Percentiles rank a stretch among this genome's conserved stretches.
phyloP scores from a whole-genome alignment of 257 asterid genomes.

The Euphrasia confusa region DNA sequence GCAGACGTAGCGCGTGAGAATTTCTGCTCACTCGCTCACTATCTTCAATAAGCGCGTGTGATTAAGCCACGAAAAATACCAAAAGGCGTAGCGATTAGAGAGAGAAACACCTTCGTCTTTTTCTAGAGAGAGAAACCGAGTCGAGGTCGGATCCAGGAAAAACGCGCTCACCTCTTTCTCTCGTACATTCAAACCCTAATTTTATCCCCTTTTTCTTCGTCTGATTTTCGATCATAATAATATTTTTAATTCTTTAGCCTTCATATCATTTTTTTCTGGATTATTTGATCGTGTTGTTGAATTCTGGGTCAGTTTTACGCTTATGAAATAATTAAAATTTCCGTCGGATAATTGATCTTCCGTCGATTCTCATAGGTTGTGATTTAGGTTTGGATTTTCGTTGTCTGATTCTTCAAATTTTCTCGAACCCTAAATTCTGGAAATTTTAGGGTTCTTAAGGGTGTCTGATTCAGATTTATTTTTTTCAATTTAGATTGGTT shows the following conservation, averaged over 20 bases:
- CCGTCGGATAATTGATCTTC: slow-evolving; percentile 22
- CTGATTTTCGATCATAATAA: background rate
- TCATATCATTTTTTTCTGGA: slow-evolving; percentile 18
- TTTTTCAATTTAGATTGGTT: slow-evolving; percentile 14
- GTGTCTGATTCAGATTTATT: slow-evolving; percentile 22
- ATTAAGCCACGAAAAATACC: slow-evolving; percentile 23
- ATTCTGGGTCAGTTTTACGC: slow-evolving; percentile 24
- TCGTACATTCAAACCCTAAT: slow-evolving; percentile 42
- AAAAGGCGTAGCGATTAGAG: slow-evolving; percentile 26
- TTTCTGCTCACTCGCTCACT: background rate
- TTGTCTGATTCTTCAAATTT: slow-evolving; percentile 29
- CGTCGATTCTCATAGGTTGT: slow-evolving; percentile 8
- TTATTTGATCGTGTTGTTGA: slow-evolving; percentile 17
- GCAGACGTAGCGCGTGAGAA: too few species aligned
- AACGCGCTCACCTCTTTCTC: background rate
- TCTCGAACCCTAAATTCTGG: background rate
- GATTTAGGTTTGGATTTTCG: slow-evolving; percentile 15
- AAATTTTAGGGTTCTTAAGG: slow-evolving; percentile 34
- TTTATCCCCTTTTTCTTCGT: background rate
- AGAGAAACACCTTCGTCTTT: slow-evolving; percentile 21
- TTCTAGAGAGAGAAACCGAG: slow-evolving; percentile 44
- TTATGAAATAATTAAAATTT: background rate
- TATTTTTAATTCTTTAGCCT: slow-evolving; percentile 9
- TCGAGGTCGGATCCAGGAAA: slow-evolving; percentile 23
- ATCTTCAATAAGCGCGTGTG: slow-evolving; percentile 32